phyloP scores from a whole-genome alignment of 176 grass and related monocot species.

The Dactylis glomerata region DNA sequence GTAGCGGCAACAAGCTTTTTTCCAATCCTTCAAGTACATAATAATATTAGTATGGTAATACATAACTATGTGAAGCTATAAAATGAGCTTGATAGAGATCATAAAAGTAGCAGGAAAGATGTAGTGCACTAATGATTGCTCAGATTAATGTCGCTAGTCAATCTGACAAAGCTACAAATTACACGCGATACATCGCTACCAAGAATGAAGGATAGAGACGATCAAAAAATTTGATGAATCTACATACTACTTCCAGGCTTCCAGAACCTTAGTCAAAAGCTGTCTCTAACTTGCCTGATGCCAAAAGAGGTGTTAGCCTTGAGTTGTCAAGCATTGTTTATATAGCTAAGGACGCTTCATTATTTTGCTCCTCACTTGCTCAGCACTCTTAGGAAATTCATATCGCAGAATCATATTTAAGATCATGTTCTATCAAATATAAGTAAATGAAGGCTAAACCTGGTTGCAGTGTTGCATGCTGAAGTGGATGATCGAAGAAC shows the following conservation, averaged over 20 bases:
- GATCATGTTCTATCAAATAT: background rate
- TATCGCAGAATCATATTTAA: background rate
- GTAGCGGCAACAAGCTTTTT: slow-evolving; percentile 45
- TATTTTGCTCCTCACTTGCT: background rate
- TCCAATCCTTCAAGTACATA: slow-evolving; percentile 46
- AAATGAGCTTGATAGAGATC: background rate
- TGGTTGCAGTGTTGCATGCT: background rate
- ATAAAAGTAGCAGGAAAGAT: background rate
- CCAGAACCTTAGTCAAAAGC: background rate
- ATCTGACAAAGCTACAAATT: slow-evolving; percentile 1
- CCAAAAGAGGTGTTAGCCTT: background rate
- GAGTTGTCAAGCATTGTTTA: background rate
- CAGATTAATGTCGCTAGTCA: background rate
- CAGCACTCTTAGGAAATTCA: background rate
- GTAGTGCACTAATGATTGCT: background rate
- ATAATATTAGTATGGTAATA: slow-evolving; percentile 1
- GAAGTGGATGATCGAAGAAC: slow-evolving; percentile 4
- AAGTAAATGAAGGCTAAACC: background rate
- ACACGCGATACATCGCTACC: background rate
- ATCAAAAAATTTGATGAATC: background rate
- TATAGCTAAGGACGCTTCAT: background rate
- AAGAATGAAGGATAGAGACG: background rate
- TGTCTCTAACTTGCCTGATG: background rate
- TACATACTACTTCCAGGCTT: too few species aligned
- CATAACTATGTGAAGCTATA: background rate